phyloP scores from a whole-genome alignment of 129 eudicot species.

The Tagetes erecta region DNA sequence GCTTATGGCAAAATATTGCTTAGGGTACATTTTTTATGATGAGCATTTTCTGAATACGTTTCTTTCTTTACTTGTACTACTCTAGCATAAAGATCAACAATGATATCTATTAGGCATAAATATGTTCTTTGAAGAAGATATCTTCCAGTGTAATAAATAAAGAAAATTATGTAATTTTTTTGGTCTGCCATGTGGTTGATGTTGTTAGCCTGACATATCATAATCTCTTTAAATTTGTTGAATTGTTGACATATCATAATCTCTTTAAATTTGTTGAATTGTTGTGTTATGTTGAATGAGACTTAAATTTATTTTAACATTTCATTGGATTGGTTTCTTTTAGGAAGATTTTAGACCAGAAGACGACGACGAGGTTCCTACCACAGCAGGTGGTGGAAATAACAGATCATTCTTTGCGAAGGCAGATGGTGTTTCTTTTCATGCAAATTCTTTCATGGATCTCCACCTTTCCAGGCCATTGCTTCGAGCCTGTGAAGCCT shows the following conservation, averaged over 20 bases:
- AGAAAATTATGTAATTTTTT: not conserved
- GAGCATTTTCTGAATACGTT: not conserved
- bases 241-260: not conserved
- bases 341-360: slow-evolving; percentile 82
- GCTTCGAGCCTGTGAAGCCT: slow-evolving; percentile 87
- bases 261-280: not conserved
- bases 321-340: not conserved
- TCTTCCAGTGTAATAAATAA: not conserved
- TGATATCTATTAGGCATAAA: not conserved
- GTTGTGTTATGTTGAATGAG: not conserved
- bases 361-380: slow-evolving; percentile 57
- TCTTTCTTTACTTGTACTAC: not conserved
- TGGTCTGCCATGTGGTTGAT: not conserved
- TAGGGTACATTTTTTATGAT: not conserved
- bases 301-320: not conserved
- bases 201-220: not conserved
- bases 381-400: slow-evolving; percentile 36
- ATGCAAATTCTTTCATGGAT: slow-evolving; percentile 82
- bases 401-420: slow-evolving; percentile 56
- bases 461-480: slow-evolving; percentile 88
- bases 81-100: not conserved
- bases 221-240: not conserved
- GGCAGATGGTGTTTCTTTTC: slow-evolving; percentile 72
- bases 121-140: not conserved
- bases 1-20: not conserved